phyloP scores from a whole-genome alignment of 108 stramenopile species.

The Cyclotella cryptica region DNA sequence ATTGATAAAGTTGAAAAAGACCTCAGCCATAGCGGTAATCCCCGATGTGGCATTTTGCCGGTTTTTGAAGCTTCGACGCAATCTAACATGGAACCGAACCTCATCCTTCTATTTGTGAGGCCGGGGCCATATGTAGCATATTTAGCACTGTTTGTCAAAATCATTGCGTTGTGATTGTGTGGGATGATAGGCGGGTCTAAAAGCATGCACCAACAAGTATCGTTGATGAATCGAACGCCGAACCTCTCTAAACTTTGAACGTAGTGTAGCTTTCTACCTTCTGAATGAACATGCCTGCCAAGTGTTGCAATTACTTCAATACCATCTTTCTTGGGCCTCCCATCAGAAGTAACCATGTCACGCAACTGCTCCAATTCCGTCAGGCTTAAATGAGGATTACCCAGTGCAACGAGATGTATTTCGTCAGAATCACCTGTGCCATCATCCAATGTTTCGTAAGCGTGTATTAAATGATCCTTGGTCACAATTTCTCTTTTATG shows the following conservation, averaged over 20 bases:
- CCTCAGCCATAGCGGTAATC: slow-evolving; percentile 30
- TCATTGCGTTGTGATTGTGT: slow-evolving; percentile 49
- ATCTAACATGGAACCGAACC: slow-evolving; percentile 67
- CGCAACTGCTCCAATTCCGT: slow-evolving; percentile 63
- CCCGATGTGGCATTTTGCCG: slow-evolving; percentile 32
- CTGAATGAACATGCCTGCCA: slow-evolving; percentile 43
- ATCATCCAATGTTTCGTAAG: slow-evolving; percentile 45
- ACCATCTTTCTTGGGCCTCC: slow-evolving; percentile 50
- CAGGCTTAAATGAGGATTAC: slow-evolving; percentile 83
- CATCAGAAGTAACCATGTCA: slow-evolving; percentile 43
- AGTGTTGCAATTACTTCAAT: slow-evolving; percentile 68
- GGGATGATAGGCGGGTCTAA: slow-evolving; percentile 85
- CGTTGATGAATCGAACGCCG: slow-evolving; percentile 79
- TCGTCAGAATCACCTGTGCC: slow-evolving; percentile 20
- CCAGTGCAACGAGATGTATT: slow-evolving; percentile 74
- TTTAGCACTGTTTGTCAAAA: slow-evolving; percentile 85
- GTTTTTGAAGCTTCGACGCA: slow-evolving; percentile 77
- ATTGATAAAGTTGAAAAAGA: slow-evolving; percentile 17
- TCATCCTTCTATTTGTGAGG: slow-evolving; percentile 60
- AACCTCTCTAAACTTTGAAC: slow-evolving; percentile 58
- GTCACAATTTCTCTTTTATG: slow-evolving; percentile 29
- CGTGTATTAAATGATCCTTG: slow-evolving; percentile 27
- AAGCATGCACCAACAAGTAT: slow-evolving; percentile 94
- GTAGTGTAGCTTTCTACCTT: slow-evolving; percentile 39
- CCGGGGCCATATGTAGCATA: slow-evolving; percentile 88